Evolutionary conservation across 2,329 filamentous ascomycete genomes (phyloP).

Genomic region (Fusarium nisikadoi): DNA sequence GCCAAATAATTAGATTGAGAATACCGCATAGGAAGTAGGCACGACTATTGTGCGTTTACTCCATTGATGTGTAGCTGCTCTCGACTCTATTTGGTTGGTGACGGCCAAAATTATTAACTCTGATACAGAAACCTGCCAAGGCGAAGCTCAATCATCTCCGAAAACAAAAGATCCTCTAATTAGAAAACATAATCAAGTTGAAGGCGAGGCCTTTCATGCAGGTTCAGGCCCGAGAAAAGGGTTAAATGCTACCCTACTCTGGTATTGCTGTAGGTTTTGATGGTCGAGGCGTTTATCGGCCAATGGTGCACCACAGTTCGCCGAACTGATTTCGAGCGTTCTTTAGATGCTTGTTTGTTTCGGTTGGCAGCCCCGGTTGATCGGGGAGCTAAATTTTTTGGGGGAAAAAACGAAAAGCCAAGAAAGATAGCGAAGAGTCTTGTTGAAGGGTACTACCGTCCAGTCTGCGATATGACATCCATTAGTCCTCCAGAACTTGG

Average conservation of each 20-base stretch:
- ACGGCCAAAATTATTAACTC: neutral
- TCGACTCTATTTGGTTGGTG: neutral
- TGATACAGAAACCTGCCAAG: neutral
- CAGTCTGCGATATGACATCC: neutral
- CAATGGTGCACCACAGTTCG: conserved; percentile 5
- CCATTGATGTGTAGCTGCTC: neutral
- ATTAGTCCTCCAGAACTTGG: neutral
- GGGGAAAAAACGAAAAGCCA: neutral
- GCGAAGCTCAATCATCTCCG: neutral
- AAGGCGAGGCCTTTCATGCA: neutral
- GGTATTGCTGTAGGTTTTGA: conserved; percentile 5
- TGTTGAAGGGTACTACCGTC: neutral
- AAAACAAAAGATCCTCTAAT: neutral
- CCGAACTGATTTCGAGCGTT: conserved; percentile 4
- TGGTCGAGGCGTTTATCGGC: neutral
- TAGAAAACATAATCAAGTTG: neutral
- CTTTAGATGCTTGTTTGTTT: neutral
- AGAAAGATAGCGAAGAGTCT: neutral
- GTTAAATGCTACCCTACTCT: neutral
- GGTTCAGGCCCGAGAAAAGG: neutral
- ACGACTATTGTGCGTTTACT: neutral
- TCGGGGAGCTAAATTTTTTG: neutral
- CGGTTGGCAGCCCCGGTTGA: neutral
- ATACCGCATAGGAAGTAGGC: neutral
- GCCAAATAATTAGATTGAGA: neutral